Percentiles rank a stretch among this genome's conserved stretches.
Conservation (phyloP, 176 grass and related monocot species). For the Melocanna baccifera region DNA sequence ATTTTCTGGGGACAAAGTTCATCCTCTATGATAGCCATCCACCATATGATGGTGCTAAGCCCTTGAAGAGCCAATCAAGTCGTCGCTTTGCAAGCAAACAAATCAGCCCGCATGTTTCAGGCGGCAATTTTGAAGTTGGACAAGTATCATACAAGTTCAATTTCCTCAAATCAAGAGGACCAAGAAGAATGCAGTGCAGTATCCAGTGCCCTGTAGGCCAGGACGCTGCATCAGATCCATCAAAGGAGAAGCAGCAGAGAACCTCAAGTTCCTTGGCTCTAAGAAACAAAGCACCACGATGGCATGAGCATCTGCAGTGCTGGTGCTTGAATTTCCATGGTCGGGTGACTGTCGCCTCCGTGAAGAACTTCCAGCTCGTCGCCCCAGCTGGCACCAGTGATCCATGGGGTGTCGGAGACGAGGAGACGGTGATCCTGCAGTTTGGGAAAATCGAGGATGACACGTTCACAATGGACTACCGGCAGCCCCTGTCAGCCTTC, state of each 20-base stretch:
- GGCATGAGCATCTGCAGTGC: constrained; percentile 92
- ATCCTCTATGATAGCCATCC: constrained; percentile 63
- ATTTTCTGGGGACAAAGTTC: constrained; percentile 93
- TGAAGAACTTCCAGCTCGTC: constrained; percentile 94
- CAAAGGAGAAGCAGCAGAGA: constrained; percentile 23
- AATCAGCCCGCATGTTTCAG: constrained; percentile 76
- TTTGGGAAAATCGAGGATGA: constrained; percentile 89
- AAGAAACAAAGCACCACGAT: constrained; percentile 88
- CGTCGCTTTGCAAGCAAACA: constrained; percentile 82
- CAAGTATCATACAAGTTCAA: constrained; percentile 81
- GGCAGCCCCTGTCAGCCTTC: constrained; percentile 86
- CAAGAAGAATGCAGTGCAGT: constrained; percentile 89
- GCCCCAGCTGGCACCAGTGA: constrained; percentile 33
- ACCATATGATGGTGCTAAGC: constrained; percentile 62
- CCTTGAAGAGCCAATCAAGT: constrained; percentile 54
- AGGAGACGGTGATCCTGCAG: constrained; percentile 87
- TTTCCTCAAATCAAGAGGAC: constrained; percentile 90
- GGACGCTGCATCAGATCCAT: constrained; percentile 2
- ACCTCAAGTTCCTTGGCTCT: constrained; percentile 35
- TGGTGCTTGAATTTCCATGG: constrained; percentile 98
- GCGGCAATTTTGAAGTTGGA: constrained; percentile 65
- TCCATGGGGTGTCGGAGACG: constrained; percentile 47
- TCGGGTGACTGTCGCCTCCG: constrained; percentile 77
- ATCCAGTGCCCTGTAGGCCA: constrained; percentile 53
- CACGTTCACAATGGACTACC: constrained; percentile 88